phyloP scores from a whole-genome alignment of 108 stramenopile genomes.

The Skeletonema costatum region DNA sequence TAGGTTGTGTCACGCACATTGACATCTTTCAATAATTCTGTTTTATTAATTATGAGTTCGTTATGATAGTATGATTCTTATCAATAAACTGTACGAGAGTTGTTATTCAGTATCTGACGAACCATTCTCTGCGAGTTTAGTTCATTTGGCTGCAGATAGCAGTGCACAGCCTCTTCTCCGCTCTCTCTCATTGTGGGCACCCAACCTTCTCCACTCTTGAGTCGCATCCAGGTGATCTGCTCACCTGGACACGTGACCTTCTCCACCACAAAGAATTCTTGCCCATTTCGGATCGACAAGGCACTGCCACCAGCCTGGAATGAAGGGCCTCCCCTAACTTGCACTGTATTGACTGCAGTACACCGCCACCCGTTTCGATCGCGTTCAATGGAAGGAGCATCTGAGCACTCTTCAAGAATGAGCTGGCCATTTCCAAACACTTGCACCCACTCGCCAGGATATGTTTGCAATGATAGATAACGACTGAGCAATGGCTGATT shows the following conservation, averaged over 20 bases:
- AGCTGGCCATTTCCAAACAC: slow-evolving; percentile 55
- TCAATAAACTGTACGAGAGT: slow-evolving; percentile 7
- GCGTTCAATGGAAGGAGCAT: slow-evolving; percentile 70
- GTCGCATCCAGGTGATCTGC: slow-evolving; percentile 65
- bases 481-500: slow-evolving; percentile 21
- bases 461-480: slow-evolving; percentile 53
- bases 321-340: slow-evolving; percentile 71
- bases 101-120: slow-evolving; percentile 21
- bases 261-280: slow-evolving; percentile 70
- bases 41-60: neutral
- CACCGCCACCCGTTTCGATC: slow-evolving; percentile 80
- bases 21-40: neutral
- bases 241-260: slow-evolving; percentile 60
- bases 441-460: slow-evolving; percentile 86
- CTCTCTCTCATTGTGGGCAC: slow-evolving; percentile 54
- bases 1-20: neutral
- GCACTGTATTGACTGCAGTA: slow-evolving; percentile 50
- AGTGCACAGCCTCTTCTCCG: slow-evolving; percentile 62
- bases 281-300: slow-evolving; percentile 43
- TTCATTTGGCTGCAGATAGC: slow-evolving; percentile 5
- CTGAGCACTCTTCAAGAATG: slow-evolving; percentile 71
- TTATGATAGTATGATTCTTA: neutral
- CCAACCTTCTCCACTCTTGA: slow-evolving; percentile 77
- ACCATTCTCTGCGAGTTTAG: slow-evolving; percentile 17
- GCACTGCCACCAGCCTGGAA: slow-evolving; percentile 56